Conservation (phyloP, 495 filamentous ascomycete genomes). For the Cudoniella acicularis region DNA sequence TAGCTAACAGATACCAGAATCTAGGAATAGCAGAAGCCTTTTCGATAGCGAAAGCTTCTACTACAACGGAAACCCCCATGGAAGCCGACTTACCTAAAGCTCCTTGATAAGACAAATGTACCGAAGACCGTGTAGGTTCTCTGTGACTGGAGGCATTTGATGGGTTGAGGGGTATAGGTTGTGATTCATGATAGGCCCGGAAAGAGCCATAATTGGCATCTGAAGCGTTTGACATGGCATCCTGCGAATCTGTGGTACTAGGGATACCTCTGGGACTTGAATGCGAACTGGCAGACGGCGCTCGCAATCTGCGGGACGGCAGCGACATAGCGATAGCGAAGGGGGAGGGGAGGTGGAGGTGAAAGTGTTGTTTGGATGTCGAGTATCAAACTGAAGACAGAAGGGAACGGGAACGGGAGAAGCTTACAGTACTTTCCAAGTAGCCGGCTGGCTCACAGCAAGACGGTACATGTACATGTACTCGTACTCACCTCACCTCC, state of each 20-base stretch:
- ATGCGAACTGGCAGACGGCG: constrained; percentile 13
- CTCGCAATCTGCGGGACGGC: constrained; percentile 8
- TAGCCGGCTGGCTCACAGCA: neutral
- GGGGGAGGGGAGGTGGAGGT: no score
- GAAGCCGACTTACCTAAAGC: constrained; percentile 51
- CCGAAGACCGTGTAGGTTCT: constrained; percentile 73
- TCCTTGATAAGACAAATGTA: constrained; percentile 68
- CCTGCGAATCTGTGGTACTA: constrained; percentile 10
- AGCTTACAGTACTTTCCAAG: neutral
- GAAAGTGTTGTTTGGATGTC: neutral
- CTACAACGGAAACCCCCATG: neutral
- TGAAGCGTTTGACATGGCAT: constrained; percentile 11
- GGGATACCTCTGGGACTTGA: constrained; percentile 22
- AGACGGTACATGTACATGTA: no score
- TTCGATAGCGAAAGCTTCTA: neutral
- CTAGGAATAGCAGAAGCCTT: neutral
- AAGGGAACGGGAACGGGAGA: neutral
- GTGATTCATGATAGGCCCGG: constrained; percentile 3
- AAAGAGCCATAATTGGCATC: constrained; percentile 20
- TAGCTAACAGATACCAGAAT: constrained; percentile 9
- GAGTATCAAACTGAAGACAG: neutral
- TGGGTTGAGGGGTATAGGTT: constrained; percentile 1
- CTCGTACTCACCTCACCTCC: no score
- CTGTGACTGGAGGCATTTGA: constrained; percentile 42
- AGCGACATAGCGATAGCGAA: constrained; percentile 20